A percentile compares a stretch with the other conserved stretches of the same genome.
Conservation (phyloP, 2,329 filamentous ascomycete species). For the Phoma sp. region DNA sequence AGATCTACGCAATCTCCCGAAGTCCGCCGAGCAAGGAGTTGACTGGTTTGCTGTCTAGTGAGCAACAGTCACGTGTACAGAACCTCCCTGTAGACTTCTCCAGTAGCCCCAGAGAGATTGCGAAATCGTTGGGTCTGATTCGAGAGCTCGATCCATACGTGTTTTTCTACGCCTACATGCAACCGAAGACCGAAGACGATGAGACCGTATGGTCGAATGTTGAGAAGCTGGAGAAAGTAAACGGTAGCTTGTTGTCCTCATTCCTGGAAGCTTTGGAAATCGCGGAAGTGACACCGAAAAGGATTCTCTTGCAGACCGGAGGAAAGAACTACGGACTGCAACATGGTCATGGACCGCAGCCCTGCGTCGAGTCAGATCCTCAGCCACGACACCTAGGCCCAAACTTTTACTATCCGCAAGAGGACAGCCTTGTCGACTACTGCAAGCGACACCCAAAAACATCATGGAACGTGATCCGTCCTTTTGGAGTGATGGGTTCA, state of each 20-base stretch:
- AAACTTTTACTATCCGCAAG: slow-evolving; percentile 4
- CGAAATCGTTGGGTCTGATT: background rate
- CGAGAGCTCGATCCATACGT: background rate
- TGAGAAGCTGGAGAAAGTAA: background rate
- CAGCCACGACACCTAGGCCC: background rate
- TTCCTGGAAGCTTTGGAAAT: background rate
- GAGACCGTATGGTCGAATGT: background rate
- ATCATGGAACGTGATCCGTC: slow-evolving; percentile 10
- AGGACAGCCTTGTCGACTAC: background rate
- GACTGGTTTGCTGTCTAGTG: background rate
- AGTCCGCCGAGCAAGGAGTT: background rate
- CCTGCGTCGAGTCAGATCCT: background rate
- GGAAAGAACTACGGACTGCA: background rate
- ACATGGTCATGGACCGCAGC: background rate
- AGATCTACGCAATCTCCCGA: slow-evolving; percentile 1
- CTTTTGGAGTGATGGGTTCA: slow-evolving; percentile 10
- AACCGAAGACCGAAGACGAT: background rate
- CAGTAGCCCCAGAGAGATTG: background rate
- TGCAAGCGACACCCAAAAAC: slow-evolving; percentile 5
- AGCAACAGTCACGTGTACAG: background rate
- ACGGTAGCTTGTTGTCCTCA: background rate
- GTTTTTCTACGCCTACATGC: slow-evolving; percentile 4
- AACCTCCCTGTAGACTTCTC: background rate
- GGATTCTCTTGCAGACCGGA: slow-evolving; percentile 1
- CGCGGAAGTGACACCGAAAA: background rate